Percentiles rank a stretch among this genome's conserved stretches.
Conservation (phyloP, 2,329 filamentous ascomycete genomes). For the Scedosporium aurantiacum region DNA sequence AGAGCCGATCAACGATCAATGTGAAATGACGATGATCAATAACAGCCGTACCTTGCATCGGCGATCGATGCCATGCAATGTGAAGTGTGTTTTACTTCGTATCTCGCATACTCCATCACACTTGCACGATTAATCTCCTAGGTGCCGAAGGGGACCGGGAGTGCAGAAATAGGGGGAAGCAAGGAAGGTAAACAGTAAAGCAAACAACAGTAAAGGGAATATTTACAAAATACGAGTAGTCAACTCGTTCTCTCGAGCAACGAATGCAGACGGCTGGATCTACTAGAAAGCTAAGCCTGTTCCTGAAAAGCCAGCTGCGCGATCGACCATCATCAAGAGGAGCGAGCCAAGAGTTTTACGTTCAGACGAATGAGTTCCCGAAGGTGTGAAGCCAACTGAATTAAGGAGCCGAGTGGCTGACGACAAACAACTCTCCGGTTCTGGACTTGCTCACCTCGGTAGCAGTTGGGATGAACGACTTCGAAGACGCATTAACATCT, state of each 20-base stretch:
- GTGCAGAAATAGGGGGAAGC: background rate
- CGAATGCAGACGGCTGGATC: background rate
- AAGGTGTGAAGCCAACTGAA: too few species aligned
- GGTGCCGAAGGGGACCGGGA: background rate
- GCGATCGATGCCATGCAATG: background rate
- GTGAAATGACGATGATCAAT: background rate
- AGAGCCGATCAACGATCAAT: background rate
- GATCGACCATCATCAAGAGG: background rate
- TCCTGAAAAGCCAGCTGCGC: background rate
- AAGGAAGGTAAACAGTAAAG: background rate
- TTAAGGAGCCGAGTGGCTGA: too few species aligned
- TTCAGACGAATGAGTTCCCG: too few species aligned
- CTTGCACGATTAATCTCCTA: background rate
- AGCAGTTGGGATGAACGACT: too few species aligned
- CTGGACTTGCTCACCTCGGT: too few species aligned
- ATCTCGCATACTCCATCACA: background rate
- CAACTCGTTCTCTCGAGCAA: background rate
- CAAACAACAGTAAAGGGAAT: background rate
- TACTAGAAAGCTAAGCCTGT: background rate
- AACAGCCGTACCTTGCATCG: background rate
- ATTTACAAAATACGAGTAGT: background rate
- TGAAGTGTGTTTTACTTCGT: background rate
- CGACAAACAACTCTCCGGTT: too few species aligned
- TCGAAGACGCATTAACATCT: too few species aligned
- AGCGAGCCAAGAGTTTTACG: too few species aligned